Evolutionary conservation across 2,329 filamentous ascomycete genomes (phyloP), one percentile per base, ranked within the genome.

Genomic region (Claviceps sorghi): DNA sequence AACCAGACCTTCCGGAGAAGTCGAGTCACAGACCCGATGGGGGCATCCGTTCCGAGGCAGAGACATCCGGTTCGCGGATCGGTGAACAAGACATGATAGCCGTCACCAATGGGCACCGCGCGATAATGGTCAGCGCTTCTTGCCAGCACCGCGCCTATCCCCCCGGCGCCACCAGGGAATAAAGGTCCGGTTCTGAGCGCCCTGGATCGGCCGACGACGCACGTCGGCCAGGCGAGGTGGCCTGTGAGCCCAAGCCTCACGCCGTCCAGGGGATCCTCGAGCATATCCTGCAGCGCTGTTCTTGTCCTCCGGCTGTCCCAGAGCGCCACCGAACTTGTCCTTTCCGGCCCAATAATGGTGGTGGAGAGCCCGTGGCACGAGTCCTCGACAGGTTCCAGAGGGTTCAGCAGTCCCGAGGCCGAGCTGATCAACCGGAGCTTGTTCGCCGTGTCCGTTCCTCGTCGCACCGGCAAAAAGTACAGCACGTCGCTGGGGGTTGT

Each of bases 371-470:
- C 54, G 36, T 60, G 54, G 22, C 61, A 43, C 4, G 57, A 49
- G 41, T 57, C 56, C 19, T 54, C 57, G 8, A 57, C 49, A 19
- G 56, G 54, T 2, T 60, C 59, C 38, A 61, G 48, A 1, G 54
- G 49, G 48, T 57, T 60, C 44, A 59, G 60, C 50, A 64, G 48
- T 26, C 52, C 73, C 22, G 75, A 72, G 30, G 79, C 71, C 55
- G 79, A 83, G 26, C 80, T 83, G 49, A 84, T 81, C 4, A 85
- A 67, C 21, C 80, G 72, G 40, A 84, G 63, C 56, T 80, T 82
- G 51, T 73, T 76, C 3, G 72, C 68, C 1, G 72, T 74, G 55
- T 82, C 77, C 32, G 59, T 49, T 17, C 56, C 59, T n/a, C 73
- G 65, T 26, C 74, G 71, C 32, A 72, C 73, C 6, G 79, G 76